A percentile compares a stretch with the other conserved stretches of the same genome.
Conservation (phyloP, 305 asterid genomes). For the Lippia alba region DNA sequence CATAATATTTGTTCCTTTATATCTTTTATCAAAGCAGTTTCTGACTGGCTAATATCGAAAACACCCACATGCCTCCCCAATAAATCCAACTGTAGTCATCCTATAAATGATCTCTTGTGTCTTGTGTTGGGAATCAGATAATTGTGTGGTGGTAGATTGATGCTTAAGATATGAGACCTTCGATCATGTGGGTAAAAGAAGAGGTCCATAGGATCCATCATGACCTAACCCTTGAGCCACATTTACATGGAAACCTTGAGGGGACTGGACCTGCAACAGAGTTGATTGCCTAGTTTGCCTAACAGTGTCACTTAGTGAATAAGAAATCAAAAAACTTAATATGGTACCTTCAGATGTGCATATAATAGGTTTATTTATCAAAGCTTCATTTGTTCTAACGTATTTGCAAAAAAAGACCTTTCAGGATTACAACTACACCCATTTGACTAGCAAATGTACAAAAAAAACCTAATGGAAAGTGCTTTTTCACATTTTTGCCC, state of each 20-base stretch:
- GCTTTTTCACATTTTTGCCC: too few relatives aligned
- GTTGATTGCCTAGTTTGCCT: not conserved
- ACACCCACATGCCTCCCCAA: too few relatives aligned
- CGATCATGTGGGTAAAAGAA: not conserved
- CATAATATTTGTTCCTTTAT: not conserved
- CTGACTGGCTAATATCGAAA: not conserved
- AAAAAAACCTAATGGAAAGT: too few relatives aligned
- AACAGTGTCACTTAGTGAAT: not conserved
- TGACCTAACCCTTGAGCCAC: not conserved
- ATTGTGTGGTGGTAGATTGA: not conserved
- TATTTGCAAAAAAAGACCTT: too few relatives aligned
- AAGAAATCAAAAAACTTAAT: too few relatives aligned
- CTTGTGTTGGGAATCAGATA: not conserved
- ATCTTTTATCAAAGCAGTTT: not conserved
- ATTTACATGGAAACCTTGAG: not conserved
- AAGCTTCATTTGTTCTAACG: too few relatives aligned
- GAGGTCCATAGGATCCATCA: not conserved
- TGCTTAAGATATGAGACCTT: not conserved
- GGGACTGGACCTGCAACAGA: not conserved
- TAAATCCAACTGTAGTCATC: too few relatives aligned
- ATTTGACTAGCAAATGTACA: too few relatives aligned
- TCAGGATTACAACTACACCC: too few relatives aligned
- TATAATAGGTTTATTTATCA: too few relatives aligned
- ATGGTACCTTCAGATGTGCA: too few relatives aligned
- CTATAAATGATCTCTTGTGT: not conserved